These are phyloP conservation scores for Blastocystis sp. DNA, from an alignment of 352 stramenopile species.

Conservation along the genomic window DNA sequence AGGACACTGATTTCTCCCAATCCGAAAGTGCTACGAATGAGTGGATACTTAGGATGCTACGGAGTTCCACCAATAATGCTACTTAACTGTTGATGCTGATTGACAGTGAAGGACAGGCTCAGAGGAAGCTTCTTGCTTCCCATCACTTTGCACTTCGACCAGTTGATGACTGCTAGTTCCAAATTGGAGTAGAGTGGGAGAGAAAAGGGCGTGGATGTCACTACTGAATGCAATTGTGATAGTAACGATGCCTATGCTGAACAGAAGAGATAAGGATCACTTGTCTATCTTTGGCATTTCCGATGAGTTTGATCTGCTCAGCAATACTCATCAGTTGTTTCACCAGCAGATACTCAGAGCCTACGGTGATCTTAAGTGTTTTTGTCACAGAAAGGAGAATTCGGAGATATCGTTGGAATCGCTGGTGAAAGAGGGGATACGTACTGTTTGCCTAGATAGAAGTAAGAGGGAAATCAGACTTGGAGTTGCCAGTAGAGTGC, in stretches of 20 bases:
- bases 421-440: constrained; percentile 60
- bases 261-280: constrained; percentile 59
- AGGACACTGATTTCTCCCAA: constrained; percentile 71
- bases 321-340: constrained; percentile 77
- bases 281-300: not conserved
- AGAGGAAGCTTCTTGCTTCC: constrained; percentile 84
- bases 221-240: constrained; percentile 66
- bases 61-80: constrained; percentile 11
- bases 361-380: constrained; percentile 71
- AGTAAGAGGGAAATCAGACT: not conserved
- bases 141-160: constrained; percentile 81
- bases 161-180: constrained; percentile 73
- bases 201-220: constrained; percentile 78
- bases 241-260: constrained; percentile 67
- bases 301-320: constrained; percentile 67
- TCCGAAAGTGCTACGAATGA: not conserved
- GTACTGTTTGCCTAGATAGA: constrained; percentile 36
- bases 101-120: constrained; percentile 75
- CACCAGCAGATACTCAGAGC: constrained; percentile 80
- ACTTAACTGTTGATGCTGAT: constrained; percentile 67
- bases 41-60: not conserved
- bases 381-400: constrained; percentile 59
- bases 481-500: constrained; percentile 69
- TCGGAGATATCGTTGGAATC: constrained; percentile 60
- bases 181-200: constrained; percentile 76